phyloP scores from a whole-genome alignment of 1,284 basidiomycete species.

The Moesziomyces sp. region DNA sequence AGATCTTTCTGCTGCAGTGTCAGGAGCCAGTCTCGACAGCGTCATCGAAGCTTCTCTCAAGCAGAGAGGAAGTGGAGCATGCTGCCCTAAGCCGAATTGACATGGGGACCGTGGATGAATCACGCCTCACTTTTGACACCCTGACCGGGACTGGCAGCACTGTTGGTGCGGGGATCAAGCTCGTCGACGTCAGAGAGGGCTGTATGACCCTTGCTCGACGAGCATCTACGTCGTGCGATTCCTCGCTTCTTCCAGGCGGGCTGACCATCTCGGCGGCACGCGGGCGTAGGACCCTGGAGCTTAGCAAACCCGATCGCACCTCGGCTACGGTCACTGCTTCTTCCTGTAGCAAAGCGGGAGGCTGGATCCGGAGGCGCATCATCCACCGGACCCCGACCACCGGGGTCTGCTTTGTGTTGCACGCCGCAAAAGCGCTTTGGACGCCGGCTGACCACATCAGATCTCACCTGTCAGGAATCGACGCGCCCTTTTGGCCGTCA shows the following conservation, averaged over 20 bases:
- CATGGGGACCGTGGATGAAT: neutral
- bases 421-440: too few species aligned
- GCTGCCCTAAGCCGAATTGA: too few species aligned
- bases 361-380: slow-evolving; percentile 14
- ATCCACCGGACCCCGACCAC: neutral
- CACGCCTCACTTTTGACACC: neutral
- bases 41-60: slow-evolving; percentile 8
- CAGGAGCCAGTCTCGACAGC: neutral
- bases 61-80: too few species aligned
- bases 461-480: neutral
- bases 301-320: slow-evolving; percentile 45
- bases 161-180: neutral
- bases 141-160: too few species aligned
- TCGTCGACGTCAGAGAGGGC: slow-evolving; percentile 4
- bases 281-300: slow-evolving; percentile 14
- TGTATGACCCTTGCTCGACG: slow-evolving; percentile 10
- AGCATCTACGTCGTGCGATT: slow-evolving; percentile 13
- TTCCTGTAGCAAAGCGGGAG: too few species aligned
- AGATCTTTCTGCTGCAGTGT: slow-evolving; percentile 6
- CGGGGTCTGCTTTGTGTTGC: too few species aligned
- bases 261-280: neutral
- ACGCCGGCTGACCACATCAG: neutral
- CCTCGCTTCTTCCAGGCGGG: slow-evolving; percentile 2
- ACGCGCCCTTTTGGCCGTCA: too few species aligned
- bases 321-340: slow-evolving; percentile 27